phyloP scores from a whole-genome alignment of 345 rosid genomes.

The Dipteronia dyeriana region DNA sequence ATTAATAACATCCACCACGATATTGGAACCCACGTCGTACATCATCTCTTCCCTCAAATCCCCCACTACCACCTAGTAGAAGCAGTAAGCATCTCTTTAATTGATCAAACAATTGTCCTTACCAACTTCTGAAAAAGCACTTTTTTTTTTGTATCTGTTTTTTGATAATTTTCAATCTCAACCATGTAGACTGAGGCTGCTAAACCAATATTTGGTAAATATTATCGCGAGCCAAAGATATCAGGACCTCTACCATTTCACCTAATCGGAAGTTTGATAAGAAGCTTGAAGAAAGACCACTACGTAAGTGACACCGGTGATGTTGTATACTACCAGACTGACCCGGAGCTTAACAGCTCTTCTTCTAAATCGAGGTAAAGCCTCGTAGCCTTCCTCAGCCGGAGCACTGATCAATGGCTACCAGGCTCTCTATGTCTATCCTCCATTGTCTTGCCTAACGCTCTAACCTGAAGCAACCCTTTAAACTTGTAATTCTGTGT shows the following conservation, averaged over 20 bases:
- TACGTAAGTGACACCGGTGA: constrained; percentile 51
- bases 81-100: constrained; percentile 39
- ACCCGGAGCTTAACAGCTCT: constrained; percentile 21
- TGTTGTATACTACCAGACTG: constrained; percentile 44
- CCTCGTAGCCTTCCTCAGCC: background rate
- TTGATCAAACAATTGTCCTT: background rate
- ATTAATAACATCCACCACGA: constrained; percentile 65
- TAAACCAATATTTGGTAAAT: constrained; percentile 52
- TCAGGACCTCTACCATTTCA: constrained; percentile 50
- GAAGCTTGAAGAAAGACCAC: constrained; percentile 50
- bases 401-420: background rate
- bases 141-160: background rate
- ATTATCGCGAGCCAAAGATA: constrained; percentile 51
- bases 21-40: constrained; percentile 64
- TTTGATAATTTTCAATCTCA: background rate
- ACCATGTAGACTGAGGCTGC: constrained; percentile 50
- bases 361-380: constrained; percentile 2
- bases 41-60: constrained; percentile 68
- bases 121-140: background rate
- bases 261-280: constrained; percentile 35
- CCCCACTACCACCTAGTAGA: constrained; percentile 63
- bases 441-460: background rate
- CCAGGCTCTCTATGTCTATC: background rate
- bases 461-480: background rate
- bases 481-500: background rate